Percentiles rank a stretch among this genome's conserved stretches.
Evolutionary conservation across 208 protist species (phyloP).

Genomic region (Lotmaria passim): DNA sequence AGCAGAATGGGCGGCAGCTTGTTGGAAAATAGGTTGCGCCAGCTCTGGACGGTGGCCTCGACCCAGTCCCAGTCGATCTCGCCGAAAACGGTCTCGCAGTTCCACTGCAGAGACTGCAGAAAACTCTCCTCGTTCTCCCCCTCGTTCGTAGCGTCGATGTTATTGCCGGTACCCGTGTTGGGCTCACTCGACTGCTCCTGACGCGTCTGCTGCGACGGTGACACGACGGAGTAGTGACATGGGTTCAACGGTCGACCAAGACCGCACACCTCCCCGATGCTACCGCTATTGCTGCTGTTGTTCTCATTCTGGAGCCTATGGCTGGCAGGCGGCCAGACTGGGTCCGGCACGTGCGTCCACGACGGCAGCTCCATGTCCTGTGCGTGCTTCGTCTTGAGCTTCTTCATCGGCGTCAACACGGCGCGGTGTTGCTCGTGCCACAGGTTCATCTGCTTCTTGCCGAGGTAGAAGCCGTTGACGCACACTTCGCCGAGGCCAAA

Average conservation of each 20-base stretch:
- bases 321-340: constrained; percentile 26
- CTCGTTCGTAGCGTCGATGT: background rate
- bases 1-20: constrained; percentile 53
- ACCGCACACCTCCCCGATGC: background rate
- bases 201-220: background rate
- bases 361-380: constrained; percentile 36
- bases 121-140: constrained; percentile 25
- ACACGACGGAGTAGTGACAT: constrained; percentile 1
- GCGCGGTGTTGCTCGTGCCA: constrained; percentile 53
- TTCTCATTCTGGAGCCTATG: no score
- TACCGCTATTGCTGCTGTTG: background rate
- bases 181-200: background rate
- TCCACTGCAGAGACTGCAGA: constrained; percentile 51
- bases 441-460: constrained; percentile 67
- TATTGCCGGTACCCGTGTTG: background rate
- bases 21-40: constrained; percentile 48
- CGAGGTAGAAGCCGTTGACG: constrained; percentile 73
- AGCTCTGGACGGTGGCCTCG: constrained; percentile 50
- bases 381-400: constrained; percentile 42
- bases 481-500: constrained; percentile 70
- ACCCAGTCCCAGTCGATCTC: constrained; percentile 88
- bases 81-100: constrained; percentile 64
- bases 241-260: constrained; percentile 19
- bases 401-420: constrained; percentile 62
- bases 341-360: constrained; percentile 28